Conservation (phyloP, 2,329 filamentous ascomycete species). For the Diaporthe amygdali region DNA sequence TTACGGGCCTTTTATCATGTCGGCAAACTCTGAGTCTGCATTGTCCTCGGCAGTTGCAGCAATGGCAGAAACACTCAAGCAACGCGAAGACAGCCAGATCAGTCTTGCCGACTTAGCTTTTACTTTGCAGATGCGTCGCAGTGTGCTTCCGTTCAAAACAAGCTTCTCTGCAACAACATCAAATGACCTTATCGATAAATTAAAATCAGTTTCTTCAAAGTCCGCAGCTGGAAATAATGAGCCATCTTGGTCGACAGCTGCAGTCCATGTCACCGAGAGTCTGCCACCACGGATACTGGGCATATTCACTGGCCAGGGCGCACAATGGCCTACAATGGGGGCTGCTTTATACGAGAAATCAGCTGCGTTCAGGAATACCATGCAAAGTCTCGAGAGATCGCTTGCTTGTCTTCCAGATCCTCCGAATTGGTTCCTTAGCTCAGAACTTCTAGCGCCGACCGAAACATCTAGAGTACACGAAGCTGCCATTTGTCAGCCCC, state of each 20-base stretch:
- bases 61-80: neutral
- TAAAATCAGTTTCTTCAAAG: neutral
- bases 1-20: constrained; percentile 36
- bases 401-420: neutral
- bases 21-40: constrained; percentile 35
- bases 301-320: constrained; percentile 41
- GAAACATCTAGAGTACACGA: constrained; percentile 30
- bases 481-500: constrained; percentile 38
- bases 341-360: constrained; percentile 8
- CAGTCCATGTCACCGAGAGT: neutral
- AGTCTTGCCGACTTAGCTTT: neutral
- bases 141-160: neutral
- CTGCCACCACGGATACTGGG: neutral
- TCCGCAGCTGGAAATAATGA: neutral
- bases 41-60: neutral
- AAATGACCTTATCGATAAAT: neutral
- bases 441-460: constrained; percentile 1
- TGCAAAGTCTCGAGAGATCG: neutral
- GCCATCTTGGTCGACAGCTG: no score
- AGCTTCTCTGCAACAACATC: neutral
- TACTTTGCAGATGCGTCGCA: neutral
- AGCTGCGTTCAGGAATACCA: neutral
- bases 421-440: neutral
- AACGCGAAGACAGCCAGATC: neutral
- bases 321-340: constrained; percentile 40